These are phyloP conservation scores for Lumnitzera racemosa DNA, from an alignment of 345 rosid genomes.

Conservation along the genomic window DNA sequence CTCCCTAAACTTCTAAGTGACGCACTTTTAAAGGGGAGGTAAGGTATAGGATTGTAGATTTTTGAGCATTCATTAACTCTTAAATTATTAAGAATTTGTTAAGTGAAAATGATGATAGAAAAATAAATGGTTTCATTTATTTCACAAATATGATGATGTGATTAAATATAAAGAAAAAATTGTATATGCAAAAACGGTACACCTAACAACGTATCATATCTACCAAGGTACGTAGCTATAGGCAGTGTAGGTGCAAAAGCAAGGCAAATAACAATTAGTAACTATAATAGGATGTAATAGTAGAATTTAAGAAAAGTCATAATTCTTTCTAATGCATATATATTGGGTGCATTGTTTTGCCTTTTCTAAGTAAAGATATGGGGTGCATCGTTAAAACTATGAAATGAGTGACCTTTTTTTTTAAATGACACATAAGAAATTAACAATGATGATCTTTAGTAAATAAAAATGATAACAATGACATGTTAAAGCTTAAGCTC, in stretches of 20 bases:
- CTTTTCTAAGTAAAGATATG: no score
- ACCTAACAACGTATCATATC: constrained; percentile 26
- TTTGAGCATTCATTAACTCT: not conserved
- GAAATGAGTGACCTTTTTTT: no score
- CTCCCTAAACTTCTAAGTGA: constrained; percentile 69
- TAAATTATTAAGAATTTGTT: not conserved
- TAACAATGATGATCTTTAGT: no score
- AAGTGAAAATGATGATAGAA: not conserved
- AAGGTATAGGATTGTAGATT: not conserved
- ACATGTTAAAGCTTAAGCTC: no score
- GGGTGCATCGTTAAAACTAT: no score
- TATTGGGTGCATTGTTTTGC: no score
- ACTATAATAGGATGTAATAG: no score
- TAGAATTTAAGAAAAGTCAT: no score
- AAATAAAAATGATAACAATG: no score
- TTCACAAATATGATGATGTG: constrained; percentile 63
- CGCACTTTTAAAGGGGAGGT: constrained; percentile 83
- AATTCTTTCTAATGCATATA: no score
- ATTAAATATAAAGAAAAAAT: constrained; percentile 57
- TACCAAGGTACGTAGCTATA: constrained; percentile 81
- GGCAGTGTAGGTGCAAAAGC: constrained; percentile 73
- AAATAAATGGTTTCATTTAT: no score
- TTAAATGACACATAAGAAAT: no score
- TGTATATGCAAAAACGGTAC: constrained; percentile 62
- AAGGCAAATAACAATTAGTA: constrained; percentile 12